Conservation (phyloP, 2,329 filamentous ascomycete species). For the Chaetomiaceae sp. region DNA sequence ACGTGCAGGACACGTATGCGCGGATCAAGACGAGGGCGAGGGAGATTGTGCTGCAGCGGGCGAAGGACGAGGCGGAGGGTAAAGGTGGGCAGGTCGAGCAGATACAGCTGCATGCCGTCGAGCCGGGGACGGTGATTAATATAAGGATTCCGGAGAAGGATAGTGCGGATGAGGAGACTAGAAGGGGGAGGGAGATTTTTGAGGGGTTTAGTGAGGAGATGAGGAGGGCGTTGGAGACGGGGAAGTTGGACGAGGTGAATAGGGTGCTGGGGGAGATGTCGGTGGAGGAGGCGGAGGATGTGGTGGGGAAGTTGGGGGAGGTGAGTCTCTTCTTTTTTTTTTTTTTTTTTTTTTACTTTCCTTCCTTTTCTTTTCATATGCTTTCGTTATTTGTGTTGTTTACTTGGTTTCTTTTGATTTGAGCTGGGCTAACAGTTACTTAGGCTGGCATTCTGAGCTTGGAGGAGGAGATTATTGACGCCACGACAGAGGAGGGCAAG, state of each 20-base stretch:
- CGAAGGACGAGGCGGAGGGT: conserved; percentile 43
- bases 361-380: neutral
- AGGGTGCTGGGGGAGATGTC: conserved; percentile 81
- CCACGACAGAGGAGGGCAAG: conserved; percentile 82
- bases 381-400: neutral
- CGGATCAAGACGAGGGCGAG: conserved; percentile 72
- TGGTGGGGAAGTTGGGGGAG: conserved; percentile 72
- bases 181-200: conserved; percentile 69
- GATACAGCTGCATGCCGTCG: conserved; percentile 94
- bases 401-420: neutral
- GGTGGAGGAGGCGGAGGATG: conserved; percentile 74
- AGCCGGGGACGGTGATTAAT: conserved; percentile 86
- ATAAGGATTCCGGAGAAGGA: conserved; percentile 72
- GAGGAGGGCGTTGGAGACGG: conserved; percentile 77
- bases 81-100: conserved; percentile 73
- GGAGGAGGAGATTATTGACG: conserved; percentile 91
- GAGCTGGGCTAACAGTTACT: conserved; percentile 33
- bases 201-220: conserved; percentile 79
- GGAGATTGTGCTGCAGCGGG: conserved; percentile 60
- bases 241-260: conserved; percentile 84
- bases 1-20: conserved; percentile 82
- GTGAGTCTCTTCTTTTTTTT: conserved; percentile 33
- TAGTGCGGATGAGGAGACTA: conserved; percentile 60
- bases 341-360: neutral
- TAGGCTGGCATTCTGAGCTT: conserved; percentile 82